phyloP scores from a whole-genome alignment of 768 basidiomycete species.

The Candolleomyces eurysporus region DNA sequence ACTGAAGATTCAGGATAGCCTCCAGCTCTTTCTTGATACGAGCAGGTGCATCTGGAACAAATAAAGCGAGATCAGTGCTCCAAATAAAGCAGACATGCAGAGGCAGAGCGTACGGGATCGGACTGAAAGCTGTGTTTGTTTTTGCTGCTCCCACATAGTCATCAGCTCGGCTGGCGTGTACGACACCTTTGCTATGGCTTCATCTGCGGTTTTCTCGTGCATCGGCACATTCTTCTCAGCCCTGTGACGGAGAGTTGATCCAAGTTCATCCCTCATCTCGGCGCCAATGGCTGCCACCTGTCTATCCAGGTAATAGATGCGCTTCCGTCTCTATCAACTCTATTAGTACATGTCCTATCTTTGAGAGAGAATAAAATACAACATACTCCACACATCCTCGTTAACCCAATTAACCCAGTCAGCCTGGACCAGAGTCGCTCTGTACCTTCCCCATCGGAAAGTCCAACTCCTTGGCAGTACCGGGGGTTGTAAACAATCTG shows the following conservation, averaged over 20 bases:
- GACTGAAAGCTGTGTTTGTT: slow-evolving; percentile 24
- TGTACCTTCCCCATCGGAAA: slow-evolving; percentile 32
- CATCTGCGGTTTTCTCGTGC: slow-evolving; percentile 11
- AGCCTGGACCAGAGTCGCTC: slow-evolving; percentile 34
- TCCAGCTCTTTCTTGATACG: no score
- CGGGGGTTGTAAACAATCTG: slow-evolving; percentile 31
- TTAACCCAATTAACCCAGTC: slow-evolving; percentile 29
- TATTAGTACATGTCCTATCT: background rate
- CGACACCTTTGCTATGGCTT: slow-evolving; percentile 13
- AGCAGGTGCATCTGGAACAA: slow-evolving; percentile 51
- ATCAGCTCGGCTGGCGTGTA: slow-evolving; percentile 16
- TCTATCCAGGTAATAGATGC: slow-evolving; percentile 30
- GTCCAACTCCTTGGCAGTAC: slow-evolving; percentile 21
- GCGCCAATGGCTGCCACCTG: slow-evolving; percentile 21
- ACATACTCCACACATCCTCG: no score
- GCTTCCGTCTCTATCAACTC: slow-evolving; percentile 13
- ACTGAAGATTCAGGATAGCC: no score
- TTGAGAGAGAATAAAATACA: slow-evolving; percentile 13
- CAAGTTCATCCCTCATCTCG: background rate
- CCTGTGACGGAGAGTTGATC: background rate
- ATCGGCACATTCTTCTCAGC: slow-evolving; percentile 13
- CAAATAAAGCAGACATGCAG: no score
- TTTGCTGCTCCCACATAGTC: slow-evolving; percentile 28
- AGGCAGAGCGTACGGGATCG: slow-evolving; percentile 27
- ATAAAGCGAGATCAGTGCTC: no score